Conservation (phyloP, 2,329 filamentous ascomycete genomes). For the Scopulariopsis brevicaulis region DNA sequence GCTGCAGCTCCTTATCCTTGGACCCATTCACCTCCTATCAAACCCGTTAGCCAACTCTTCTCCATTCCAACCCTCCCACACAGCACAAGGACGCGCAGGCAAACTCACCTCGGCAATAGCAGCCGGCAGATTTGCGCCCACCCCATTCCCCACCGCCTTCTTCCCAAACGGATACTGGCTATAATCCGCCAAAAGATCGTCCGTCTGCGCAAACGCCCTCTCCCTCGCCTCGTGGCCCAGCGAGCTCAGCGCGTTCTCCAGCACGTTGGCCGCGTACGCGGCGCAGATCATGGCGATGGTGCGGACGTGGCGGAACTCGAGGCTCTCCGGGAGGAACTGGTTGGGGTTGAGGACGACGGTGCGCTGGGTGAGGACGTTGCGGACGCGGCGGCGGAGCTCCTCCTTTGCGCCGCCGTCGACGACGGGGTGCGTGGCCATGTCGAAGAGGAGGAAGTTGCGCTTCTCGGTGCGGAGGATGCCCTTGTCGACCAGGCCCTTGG, state of each 20-base stretch:
- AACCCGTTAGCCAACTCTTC: slow-evolving; percentile 10
- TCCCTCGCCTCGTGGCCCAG: slow-evolving; percentile 91
- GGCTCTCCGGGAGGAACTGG: slow-evolving; percentile 84
- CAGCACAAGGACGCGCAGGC: background rate
- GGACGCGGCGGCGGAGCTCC: slow-evolving; percentile 85
- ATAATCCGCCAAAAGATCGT: slow-evolving; percentile 90
- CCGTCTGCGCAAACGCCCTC: slow-evolving; percentile 90
- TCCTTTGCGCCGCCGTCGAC: slow-evolving; percentile 95
- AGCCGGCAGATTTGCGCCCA: slow-evolving; percentile 85
- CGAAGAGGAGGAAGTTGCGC: slow-evolving; percentile 97
- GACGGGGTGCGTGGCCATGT: slow-evolving; percentile 98
- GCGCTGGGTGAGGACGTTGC: slow-evolving; percentile 84
- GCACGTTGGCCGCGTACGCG: slow-evolving; percentile 92
- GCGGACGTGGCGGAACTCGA: slow-evolving; percentile 86
- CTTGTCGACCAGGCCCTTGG: slow-evolving; percentile 97
- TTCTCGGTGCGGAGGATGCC: slow-evolving; percentile 97
- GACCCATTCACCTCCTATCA: slow-evolving; percentile 63
- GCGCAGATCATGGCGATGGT: slow-evolving; percentile 96
- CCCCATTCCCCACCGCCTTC: slow-evolving; percentile 67
- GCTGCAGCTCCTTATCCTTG: slow-evolving; percentile 90
- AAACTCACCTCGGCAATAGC: slow-evolving; percentile 61
- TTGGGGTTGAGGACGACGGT: slow-evolving; percentile 81
- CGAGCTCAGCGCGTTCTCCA: slow-evolving; percentile 93
- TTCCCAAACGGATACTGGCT: slow-evolving; percentile 94
- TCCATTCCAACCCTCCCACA: background rate